Conservation (phyloP, 495 filamentous ascomycete species). For the Articulospora tetracladia region DNA sequence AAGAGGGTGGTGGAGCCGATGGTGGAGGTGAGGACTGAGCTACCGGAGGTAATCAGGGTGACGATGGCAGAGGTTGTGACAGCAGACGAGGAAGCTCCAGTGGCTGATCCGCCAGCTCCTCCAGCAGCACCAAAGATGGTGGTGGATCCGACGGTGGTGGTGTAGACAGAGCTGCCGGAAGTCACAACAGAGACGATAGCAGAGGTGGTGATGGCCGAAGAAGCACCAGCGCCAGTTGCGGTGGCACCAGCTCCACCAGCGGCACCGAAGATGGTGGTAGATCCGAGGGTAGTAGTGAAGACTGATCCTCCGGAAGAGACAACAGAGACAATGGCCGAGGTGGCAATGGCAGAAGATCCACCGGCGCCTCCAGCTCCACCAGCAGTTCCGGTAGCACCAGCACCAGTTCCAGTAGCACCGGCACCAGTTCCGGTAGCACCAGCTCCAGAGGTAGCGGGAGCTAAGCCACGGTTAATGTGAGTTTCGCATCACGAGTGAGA, state of each 20-base stretch:
- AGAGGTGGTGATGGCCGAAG: slow-evolving; percentile 3
- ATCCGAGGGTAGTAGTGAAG: slow-evolving; percentile 1
- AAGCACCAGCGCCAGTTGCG: not conserved
- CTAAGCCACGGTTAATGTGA: not conserved
- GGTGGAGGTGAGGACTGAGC: slow-evolving; percentile 2
- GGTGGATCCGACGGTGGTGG: not conserved
- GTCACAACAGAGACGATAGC: not conserved
- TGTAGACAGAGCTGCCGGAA: not conserved
- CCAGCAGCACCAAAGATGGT: slow-evolving; percentile 8
- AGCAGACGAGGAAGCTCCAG: slow-evolving; percentile 12
- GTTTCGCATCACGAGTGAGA: not conserved
- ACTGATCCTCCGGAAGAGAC: not conserved
- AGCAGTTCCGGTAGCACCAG: slow-evolving; percentile 10
- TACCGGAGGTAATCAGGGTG: slow-evolving; percentile 11
- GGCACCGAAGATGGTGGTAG: slow-evolving; percentile 6
- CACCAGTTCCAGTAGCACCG: slow-evolving; percentile 8
- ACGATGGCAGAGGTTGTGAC: slow-evolving; percentile 23
- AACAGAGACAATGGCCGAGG: not conserved
- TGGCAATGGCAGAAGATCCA: slow-evolving; percentile 5
- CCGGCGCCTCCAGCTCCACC: not conserved
- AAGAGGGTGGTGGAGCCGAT: slow-evolving; percentile 10
- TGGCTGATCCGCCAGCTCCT: slow-evolving; percentile 2
- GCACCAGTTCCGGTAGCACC: slow-evolving; percentile 4
- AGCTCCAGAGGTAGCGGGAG: slow-evolving; percentile 4
- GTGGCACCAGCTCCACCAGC: not conserved